These are phyloP conservation scores for sweet orange (Citrus sinensis) DNA, from an alignment of 345 rosid genomes.

Conservation along the genomic window DNA sequence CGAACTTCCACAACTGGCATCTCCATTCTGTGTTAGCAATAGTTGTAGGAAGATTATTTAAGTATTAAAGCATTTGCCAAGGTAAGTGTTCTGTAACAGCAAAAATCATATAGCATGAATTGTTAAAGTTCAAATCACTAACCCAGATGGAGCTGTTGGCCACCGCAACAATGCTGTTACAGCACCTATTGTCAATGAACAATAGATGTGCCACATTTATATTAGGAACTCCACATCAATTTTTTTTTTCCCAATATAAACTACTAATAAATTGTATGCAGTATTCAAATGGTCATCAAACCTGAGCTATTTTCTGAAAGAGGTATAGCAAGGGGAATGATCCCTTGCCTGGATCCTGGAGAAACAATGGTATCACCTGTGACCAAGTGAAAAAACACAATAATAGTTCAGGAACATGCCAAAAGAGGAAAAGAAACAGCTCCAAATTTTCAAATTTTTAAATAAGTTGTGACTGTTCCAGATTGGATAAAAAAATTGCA, in stretches of 20 bases:
- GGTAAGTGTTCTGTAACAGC: background rate
- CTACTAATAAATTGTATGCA: background rate
- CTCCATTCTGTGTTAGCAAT: constrained; percentile 64
- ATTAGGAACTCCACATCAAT: background rate
- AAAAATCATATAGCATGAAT: background rate
- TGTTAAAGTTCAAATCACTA: constrained; percentile 15
- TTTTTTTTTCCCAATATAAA: background rate
- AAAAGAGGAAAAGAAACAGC: background rate
- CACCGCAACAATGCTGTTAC: constrained; percentile 78
- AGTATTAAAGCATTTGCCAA: background rate
- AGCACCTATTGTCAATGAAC: constrained; percentile 42
- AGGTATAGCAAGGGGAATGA: constrained; percentile 75
- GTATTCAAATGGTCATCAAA: constrained; percentile 16
- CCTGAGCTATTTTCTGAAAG: constrained; percentile 68
- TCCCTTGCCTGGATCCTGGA: constrained; percentile 70
- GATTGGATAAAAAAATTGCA: background rate
- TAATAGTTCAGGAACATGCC: constrained; percentile 4
- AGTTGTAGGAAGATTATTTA: constrained; percentile 19
- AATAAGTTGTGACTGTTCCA: background rate
- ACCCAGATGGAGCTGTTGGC: constrained; percentile 96
- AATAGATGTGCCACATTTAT: constrained; percentile 10
- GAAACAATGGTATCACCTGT: constrained; percentile 70
- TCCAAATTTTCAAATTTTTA: constrained; percentile 2
- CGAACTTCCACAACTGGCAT: constrained; percentile 88
- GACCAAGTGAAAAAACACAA: constrained; percentile 8